Evolutionary conservation across 768 basidiomycete genomes (phyloP).

Genomic region (Exidia glandulosa): DNA sequence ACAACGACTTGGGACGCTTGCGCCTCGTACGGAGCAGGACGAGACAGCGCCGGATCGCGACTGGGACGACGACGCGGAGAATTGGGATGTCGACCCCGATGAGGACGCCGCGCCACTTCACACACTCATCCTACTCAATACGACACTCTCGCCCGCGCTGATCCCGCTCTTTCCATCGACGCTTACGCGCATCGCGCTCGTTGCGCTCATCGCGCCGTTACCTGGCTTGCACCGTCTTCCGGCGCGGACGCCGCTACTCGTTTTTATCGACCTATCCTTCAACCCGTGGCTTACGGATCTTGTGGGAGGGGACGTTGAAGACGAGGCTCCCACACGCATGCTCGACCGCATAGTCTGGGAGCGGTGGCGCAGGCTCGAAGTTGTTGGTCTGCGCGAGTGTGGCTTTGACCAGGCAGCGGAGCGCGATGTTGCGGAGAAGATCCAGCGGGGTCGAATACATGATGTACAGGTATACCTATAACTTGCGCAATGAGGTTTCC

Average conservation of each 20-base stretch:
- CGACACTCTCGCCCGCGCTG: conserved; percentile 24
- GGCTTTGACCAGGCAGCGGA: conserved; percentile 31
- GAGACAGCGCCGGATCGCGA: too few relatives aligned
- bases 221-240: conserved; percentile 45
- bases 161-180: conserved; percentile 50
- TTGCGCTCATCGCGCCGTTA: conserved; percentile 37
- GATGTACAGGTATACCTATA: conserved; percentile 41
- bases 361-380: conserved; percentile 39
- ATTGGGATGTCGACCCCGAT: conserved; percentile 24
- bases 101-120: conserved; percentile 24
- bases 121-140: conserved; percentile 41
- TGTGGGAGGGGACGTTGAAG: conserved; percentile 30
- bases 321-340: conserved; percentile 12
- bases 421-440: conserved; percentile 11
- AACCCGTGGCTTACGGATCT: conserved; percentile 39
- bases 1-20: conserved; percentile 1
- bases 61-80: conserved; percentile 29
- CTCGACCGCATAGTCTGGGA: conserved; percentile 31
- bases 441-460: conserved; percentile 58
- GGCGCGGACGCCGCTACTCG: conserved; percentile 46
- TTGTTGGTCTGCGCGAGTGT: conserved; percentile 49
- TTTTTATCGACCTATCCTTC: conserved; percentile 56
- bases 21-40: not conserved
- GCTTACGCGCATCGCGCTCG: conserved; percentile 48
- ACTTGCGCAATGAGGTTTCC: too few relatives aligned